Evolutionary conservation across 352 stramenopile species (phyloP), one percentile per base, ranked within the genome.

Genomic region (Globisporangium perplexum): DNA sequence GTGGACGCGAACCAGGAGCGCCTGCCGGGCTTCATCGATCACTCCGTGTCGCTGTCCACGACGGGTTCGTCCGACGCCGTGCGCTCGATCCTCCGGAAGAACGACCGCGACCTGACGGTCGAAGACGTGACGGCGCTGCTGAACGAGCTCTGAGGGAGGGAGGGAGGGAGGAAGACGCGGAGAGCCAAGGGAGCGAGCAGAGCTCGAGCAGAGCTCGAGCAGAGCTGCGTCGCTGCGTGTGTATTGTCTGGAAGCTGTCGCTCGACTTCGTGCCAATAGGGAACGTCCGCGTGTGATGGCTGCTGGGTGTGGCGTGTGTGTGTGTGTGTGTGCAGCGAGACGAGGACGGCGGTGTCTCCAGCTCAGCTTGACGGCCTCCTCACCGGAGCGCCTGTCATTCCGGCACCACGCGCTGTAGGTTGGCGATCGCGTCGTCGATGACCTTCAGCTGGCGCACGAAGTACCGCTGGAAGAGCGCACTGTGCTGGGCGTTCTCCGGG

Each of bases 51-150:
- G 33, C 53, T 88, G 44, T 62, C 75, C 6, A 77, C 75, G 42
- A 77, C 67, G 20, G 68, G 68, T 7, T 70, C 69, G 33, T 86
- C 75, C n/a, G 76, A 90, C 24, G 62, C 69, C 18, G 74, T 93
- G 35, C 75, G 74, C n/a, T 67, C 73, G 18, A 92, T 95, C 59
- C 60, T 95, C 53, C 83, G 71, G 31, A 95, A 95, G 56, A 68
- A 86, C 39, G 84, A 95, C 52, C 80, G 79, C n/a, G 82, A 93
- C 56, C 69, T 95, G 6, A 92, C 84, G 14, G 82, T 95, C 46
- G 84, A 95, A 58, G 84, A 95, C 53, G 81, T 95, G 38, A 93
- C 82, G 30, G 69, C 78, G 45, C 57, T 95, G 35, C 71, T 95
- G 1, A 68, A 68, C 33, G 77, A 90, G 57, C 66, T 92, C 52